These are phyloP conservation scores for Kondoa subrosea DNA, from an alignment of 768 basidiomycete species.

Conservation along the genomic window DNA sequence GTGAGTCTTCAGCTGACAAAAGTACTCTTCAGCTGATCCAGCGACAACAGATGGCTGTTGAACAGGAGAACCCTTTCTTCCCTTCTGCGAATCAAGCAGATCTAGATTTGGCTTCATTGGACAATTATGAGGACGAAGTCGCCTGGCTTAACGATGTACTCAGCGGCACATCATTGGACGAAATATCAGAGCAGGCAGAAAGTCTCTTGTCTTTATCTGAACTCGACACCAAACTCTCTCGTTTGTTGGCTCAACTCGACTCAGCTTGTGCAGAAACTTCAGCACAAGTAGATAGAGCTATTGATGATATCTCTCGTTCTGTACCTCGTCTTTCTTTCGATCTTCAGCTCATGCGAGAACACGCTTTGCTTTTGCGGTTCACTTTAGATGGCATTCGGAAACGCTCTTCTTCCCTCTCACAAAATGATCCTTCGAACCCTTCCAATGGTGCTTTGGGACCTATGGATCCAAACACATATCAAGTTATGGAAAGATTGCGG, in stretches of 20 bases:
- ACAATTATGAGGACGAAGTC: background rate
- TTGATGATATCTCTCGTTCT: constrained; percentile 79
- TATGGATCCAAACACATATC: constrained; percentile 44
- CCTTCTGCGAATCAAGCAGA: background rate
- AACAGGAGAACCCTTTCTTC: constrained; percentile 1
- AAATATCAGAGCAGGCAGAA: background rate
- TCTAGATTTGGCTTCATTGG: background rate
- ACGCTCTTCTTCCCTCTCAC: constrained; percentile 34
- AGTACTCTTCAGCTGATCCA: too few species aligned
- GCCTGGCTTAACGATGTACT: background rate
- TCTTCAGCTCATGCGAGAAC: constrained; percentile 90
- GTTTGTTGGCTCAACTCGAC: constrained; percentile 62
- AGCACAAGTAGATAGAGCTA: constrained; percentile 62
- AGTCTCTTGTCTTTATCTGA: constrained; percentile 34
- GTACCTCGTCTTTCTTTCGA: constrained; percentile 87
- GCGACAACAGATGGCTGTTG: background rate
- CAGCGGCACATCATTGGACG: background rate
- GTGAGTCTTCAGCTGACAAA: too few species aligned
- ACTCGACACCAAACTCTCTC: constrained; percentile 57
- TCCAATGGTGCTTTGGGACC: constrained; percentile 5
- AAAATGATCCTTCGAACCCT: background rate
- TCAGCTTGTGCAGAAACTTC: constrained; percentile 79
- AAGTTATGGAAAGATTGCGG: constrained; percentile 57
- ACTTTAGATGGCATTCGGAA: constrained; percentile 48
- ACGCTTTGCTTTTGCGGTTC: constrained; percentile 57